A percentile compares a stretch with the other conserved stretches of the same genome.
These are phyloP conservation scores for Lyophyllum decastes DNA, from an alignment of 768 basidiomycete genomes.

Conservation along the genomic window DNA sequence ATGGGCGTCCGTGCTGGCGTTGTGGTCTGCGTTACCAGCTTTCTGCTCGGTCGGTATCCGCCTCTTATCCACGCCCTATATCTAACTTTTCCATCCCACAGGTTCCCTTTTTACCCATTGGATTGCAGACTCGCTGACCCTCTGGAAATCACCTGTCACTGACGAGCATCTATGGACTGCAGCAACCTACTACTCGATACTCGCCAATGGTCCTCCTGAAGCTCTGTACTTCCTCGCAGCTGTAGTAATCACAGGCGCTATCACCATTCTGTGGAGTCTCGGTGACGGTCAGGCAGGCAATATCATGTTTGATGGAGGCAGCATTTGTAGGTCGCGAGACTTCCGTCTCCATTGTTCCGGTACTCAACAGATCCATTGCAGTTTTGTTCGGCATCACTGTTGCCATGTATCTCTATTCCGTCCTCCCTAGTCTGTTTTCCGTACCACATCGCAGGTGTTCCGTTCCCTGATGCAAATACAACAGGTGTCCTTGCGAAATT, in stretches of 20 bases:
- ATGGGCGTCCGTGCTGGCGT: constrained; percentile 77
- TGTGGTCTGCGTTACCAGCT: constrained; percentile 77
- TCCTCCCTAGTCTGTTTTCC: constrained; percentile 68
- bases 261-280: constrained; percentile 77
- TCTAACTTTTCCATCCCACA: constrained; percentile 28
- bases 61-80: neutral
- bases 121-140: constrained; percentile 90
- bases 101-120: constrained; percentile 86
- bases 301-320: constrained; percentile 90
- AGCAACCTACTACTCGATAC: constrained; percentile 78
- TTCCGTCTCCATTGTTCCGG: neutral
- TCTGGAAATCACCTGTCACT: constrained; percentile 88
- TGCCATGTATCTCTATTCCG: constrained; percentile 72
- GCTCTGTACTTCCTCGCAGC: constrained; percentile 59
- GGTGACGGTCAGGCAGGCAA: constrained; percentile 78
- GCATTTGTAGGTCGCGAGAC: constrained; percentile 63
- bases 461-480: neutral
- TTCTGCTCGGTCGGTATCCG: constrained; percentile 64
- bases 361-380: constrained; percentile 26
- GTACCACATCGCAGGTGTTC: neutral
- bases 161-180: constrained; percentile 84
- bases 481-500: constrained; percentile 64
- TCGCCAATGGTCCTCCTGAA: constrained; percentile 63
- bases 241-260: constrained; percentile 58
- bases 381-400: constrained; percentile 78